Conservation (phyloP, 805 yeast genomes). For the Kazachstania kunashirensis region DNA sequence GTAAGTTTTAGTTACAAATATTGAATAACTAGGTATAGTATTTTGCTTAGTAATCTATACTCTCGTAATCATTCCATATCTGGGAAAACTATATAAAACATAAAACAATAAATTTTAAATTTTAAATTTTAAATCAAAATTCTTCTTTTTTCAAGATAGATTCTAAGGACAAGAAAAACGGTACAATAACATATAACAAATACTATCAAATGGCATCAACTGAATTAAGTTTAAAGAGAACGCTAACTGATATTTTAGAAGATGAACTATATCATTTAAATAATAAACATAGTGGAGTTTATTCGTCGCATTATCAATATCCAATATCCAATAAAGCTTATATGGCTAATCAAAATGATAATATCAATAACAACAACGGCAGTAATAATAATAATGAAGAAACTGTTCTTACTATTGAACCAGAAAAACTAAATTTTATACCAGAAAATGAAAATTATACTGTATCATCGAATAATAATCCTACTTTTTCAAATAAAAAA, state of each 20-base stretch:
- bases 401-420: conserved; percentile 1
- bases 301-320: conserved; percentile 4
- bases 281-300: conserved; percentile 7
- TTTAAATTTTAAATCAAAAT: too few species aligned
- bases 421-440: conserved; percentile 1
- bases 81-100: too few species aligned
- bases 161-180: too few species aligned
- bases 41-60: too few species aligned
- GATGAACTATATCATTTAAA: conserved; percentile 25
- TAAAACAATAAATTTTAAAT: too few species aligned
- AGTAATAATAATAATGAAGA: neutral
- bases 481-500: neutral
- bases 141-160: too few species aligned
- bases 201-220: conserved; percentile 16
- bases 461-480: neutral
- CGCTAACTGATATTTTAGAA: conserved; percentile 28
- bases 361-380: neutral
- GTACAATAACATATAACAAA: too few species aligned
- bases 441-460: neutral
- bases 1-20: too few species aligned
- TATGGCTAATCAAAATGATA: conserved; percentile 1
- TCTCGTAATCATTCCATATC: too few species aligned
- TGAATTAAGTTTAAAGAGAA: conserved; percentile 19
- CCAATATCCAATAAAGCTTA: conserved; percentile 4
- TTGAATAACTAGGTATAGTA: too few species aligned